Evolutionary conservation across 202 grass and related monocot species (phyloP).

Genomic region (Schoenoplectus tabernaemontani): DNA sequence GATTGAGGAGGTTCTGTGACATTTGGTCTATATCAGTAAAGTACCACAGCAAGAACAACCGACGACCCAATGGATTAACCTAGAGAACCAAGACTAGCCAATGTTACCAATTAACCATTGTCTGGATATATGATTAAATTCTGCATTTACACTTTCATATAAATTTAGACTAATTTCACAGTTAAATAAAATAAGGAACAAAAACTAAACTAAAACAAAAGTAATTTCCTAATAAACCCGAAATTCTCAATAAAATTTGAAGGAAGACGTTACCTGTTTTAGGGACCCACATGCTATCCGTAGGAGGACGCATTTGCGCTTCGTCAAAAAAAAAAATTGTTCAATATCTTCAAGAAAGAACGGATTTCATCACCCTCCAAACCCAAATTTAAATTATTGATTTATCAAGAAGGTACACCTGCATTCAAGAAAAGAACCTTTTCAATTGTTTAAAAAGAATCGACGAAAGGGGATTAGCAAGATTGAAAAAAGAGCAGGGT

Average conservation of each 20-base stretch:
- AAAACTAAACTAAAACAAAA: neutral
- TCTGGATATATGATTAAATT: neutral
- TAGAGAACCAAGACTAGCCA: neutral
- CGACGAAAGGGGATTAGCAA: neutral
- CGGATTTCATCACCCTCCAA: neutral
- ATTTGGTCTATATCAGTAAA: neutral
- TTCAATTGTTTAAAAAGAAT: neutral
- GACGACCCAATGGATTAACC: neutral
- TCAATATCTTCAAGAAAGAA: conserved; percentile 10
- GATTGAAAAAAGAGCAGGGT: neutral
- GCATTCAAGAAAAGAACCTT: neutral
- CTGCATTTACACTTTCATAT: neutral
- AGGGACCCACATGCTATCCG: neutral
- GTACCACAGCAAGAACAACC: neutral
- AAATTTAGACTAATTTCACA: neutral
- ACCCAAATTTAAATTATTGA: neutral
- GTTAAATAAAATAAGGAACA: neutral
- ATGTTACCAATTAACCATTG: neutral
- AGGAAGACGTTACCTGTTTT: neutral
- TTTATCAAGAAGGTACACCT: neutral
- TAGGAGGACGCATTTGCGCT: conserved; percentile 15
- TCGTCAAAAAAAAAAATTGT: neutral
- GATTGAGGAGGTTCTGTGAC: too few relatives aligned
- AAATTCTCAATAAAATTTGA: neutral
- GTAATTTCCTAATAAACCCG: neutral